Evolutionary conservation across 345 rosid genomes (phyloP).

Genomic region (Heritiera fomes): DNA sequence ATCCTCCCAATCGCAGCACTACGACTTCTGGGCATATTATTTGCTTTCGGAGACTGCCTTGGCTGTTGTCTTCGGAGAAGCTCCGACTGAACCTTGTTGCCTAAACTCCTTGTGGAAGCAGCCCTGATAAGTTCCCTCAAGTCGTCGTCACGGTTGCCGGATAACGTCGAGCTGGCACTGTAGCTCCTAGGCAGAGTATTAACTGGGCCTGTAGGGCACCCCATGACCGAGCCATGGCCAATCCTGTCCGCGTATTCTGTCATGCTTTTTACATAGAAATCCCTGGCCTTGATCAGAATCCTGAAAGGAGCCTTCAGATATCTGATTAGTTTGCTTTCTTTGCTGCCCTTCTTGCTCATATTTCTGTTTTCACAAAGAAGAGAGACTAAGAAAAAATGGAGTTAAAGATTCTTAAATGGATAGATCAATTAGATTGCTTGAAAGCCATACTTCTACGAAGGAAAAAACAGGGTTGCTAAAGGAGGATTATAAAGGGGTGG

Average conservation of each 20-base stretch:
- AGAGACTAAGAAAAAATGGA: neutral
- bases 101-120: constrained; percentile 46
- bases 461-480: neutral
- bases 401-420: neutral
- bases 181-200: constrained; percentile 50
- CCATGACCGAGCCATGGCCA: constrained; percentile 36
- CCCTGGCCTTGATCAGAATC: constrained; percentile 52
- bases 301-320: constrained; percentile 47
- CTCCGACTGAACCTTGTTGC: constrained; percentile 11
- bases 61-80: neutral
- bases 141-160: constrained; percentile 34
- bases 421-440: neutral
- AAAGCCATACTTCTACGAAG: neutral
- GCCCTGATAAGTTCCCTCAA: constrained; percentile 49
- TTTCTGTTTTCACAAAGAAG: neutral
- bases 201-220: constrained; percentile 43
- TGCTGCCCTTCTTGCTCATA: constrained; percentile 27
- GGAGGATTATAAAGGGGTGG: constrained; percentile 1
- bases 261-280: constrained; percentile 62
- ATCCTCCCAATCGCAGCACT: constrained; percentile 64
- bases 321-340: constrained; percentile 37
- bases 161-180: constrained; percentile 40
- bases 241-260: constrained; percentile 53
- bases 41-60: neutral
- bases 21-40: constrained; percentile 36